Conservation (phyloP, 2,329 filamentous ascomycete genomes). For the Emericellopsis atlantica region DNA sequence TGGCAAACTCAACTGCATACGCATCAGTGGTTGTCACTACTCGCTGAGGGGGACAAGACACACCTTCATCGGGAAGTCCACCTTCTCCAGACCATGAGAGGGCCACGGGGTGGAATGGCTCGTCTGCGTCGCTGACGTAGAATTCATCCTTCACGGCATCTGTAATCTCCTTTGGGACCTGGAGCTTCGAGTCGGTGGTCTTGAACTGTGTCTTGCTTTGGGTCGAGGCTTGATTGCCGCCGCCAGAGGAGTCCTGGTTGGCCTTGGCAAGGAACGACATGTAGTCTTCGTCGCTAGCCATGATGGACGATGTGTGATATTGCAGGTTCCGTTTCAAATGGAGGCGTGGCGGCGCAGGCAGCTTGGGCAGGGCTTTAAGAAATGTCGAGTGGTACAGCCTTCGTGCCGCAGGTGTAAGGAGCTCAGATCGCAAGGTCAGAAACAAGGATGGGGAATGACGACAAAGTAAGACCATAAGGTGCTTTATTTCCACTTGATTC, state of each 20-base stretch:
- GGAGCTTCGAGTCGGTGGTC: constrained; percentile 36
- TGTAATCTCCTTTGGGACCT: constrained; percentile 47
- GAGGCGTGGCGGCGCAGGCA: neutral
- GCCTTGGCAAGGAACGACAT: constrained; percentile 77
- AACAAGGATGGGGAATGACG: neutral
- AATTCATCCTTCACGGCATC: constrained; percentile 39
- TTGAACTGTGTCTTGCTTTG: constrained; percentile 28
- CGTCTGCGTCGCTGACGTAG: constrained; percentile 74
- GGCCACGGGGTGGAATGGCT: constrained; percentile 69
- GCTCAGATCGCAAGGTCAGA: neutral
- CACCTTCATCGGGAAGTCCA: constrained; percentile 49
- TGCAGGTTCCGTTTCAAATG: neutral
- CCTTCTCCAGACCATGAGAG: constrained; percentile 43
- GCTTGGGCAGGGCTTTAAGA: neutral
- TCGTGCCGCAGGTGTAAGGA: neutral
- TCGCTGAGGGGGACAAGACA: constrained; percentile 12
- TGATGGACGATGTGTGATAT: constrained; percentile 19
- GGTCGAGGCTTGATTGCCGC: constrained; percentile 6
- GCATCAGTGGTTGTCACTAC: neutral
- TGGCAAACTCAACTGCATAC: constrained; percentile 52
- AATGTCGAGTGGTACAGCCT: too few relatives aligned
- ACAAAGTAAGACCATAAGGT: neutral
- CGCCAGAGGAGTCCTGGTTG: constrained; percentile 60
- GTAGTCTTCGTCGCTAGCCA: constrained; percentile 75
- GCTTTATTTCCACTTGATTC: neutral